Evolutionary conservation across 352 stramenopile genomes (phyloP), one percentile per base, ranked within the genome.

Genomic region (Globisporangium nodosum): DNA sequence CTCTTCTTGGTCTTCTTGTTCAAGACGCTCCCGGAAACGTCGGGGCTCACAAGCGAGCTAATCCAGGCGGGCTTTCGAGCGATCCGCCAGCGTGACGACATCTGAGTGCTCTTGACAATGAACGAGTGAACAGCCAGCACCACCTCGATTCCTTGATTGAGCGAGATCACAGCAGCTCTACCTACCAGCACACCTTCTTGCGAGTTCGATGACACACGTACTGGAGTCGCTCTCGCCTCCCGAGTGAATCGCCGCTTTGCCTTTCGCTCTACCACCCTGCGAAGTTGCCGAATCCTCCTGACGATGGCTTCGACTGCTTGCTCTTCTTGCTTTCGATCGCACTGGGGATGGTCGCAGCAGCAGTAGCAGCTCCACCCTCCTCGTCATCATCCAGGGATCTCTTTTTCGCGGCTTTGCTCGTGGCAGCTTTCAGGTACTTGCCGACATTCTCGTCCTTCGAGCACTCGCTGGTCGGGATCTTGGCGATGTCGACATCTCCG

Each of bases 281-380:
- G 69, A 94, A 94, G 64, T 89, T 81, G n/a, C 81, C 81, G 65
- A 94, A 94, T 33, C 73, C 74, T 15, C 77, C 63, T 16, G 46
- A 54, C 15, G 52, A 48, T 9, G 58, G 45, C 45, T 70, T 71
- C 24, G 56, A 62, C 43, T 76, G 60, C 50, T 86, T 87, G 61
- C 66, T 81, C 64, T 90, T 92, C 64, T 92, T 92, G 59, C 81
- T 76, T 39, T 87, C 80, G 55, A 92, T 85, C n/a, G 60, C 65
- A n/a, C 64, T 63, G 15, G 75, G 82, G 27, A 86, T 55, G 0
- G 31, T 42, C 20, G 54, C n/a, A 3, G 42, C 11, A 9, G 16
- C 8, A 31, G 18, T 5, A n/a, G 15, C 18, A 42, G 33, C 50
- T 3, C 9, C 18, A 1, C 15, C 52, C 13, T 13, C 42, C 16